Percentiles rank a stretch among this genome's conserved stretches.
Evolutionary conservation across 768 basidiomycete species (phyloP).

Genomic region (Psilocybe cyanescens): DNA sequence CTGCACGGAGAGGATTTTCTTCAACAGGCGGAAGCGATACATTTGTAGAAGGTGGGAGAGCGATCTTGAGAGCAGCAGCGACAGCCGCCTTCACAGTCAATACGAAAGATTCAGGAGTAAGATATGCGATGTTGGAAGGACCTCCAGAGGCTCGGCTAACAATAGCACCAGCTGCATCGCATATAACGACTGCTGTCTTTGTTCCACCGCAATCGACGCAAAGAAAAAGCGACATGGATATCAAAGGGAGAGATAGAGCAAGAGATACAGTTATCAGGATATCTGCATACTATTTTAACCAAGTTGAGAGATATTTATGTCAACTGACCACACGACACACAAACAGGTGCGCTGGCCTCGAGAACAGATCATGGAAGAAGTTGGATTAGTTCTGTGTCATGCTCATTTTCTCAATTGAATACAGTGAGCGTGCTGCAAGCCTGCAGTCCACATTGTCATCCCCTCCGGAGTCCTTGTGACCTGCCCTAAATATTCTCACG

Average conservation of each 20-base stretch:
- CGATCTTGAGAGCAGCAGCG: slow-evolving; percentile 40
- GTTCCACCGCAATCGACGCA: slow-evolving; percentile 91
- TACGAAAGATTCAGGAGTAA: slow-evolving; percentile 65
- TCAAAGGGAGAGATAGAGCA: neutral
- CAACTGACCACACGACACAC: slow-evolving; percentile 10
- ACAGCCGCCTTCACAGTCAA: slow-evolving; percentile 55
- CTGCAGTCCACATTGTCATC: no score
- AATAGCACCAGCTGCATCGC: slow-evolving; percentile 57
- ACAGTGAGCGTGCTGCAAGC: neutral
- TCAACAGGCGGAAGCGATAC: slow-evolving; percentile 20
- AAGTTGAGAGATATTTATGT: slow-evolving; percentile 12
- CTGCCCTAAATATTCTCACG: slow-evolving; percentile 47
- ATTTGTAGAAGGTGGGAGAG: slow-evolving; percentile 29
- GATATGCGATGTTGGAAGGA: slow-evolving; percentile 86
- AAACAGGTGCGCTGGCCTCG: slow-evolving; percentile 10
- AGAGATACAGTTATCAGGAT: neutral
- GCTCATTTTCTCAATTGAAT: neutral
- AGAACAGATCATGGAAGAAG: slow-evolving; percentile 9
- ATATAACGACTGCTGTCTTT: slow-evolving; percentile 81
- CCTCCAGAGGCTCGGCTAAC: slow-evolving; percentile 72
- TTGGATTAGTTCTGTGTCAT: slow-evolving; percentile 4
- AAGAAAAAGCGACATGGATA: slow-evolving; percentile 64
- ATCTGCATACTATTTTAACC: neutral
- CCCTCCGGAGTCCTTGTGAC: slow-evolving; percentile 13
- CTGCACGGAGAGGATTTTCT: slow-evolving; percentile 55